Percentiles rank a stretch among this genome's conserved stretches.
phyloP scores from a whole-genome alignment of 2,329 filamentous ascomycete species.

The Fusarium sarcochroum region DNA sequence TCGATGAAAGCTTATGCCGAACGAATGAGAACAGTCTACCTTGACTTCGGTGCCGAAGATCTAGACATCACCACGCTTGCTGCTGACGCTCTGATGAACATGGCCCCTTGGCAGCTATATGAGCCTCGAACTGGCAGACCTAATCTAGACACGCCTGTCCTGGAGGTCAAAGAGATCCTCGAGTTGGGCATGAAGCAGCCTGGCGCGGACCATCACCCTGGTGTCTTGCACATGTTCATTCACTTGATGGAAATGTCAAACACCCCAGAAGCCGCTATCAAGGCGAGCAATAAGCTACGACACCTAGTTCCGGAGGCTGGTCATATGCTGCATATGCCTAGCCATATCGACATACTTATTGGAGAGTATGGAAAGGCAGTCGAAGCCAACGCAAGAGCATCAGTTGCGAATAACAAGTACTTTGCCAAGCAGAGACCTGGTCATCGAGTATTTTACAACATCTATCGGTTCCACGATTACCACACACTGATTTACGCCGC shows the following conservation, averaged over 20 bases:
- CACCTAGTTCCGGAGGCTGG: slow-evolving; percentile 75
- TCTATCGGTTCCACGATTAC: slow-evolving; percentile 81
- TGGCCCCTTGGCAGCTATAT: slow-evolving; percentile 63
- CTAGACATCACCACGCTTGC: slow-evolving; percentile 55
- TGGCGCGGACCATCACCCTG: slow-evolving; percentile 71
- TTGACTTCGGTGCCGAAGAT: slow-evolving; percentile 55
- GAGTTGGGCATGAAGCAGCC: slow-evolving; percentile 62
- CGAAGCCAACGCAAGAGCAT: slow-evolving; percentile 74
- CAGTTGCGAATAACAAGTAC: slow-evolving; percentile 76
- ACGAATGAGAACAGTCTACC: slow-evolving; percentile 56
- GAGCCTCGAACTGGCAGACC: slow-evolving; percentile 53
- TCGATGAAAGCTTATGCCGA: slow-evolving; percentile 47
- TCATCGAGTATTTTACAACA: slow-evolving; percentile 77
- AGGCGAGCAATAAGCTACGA: slow-evolving; percentile 71
- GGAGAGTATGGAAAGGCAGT: slow-evolving; percentile 79
- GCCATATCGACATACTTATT: slow-evolving; percentile 77
- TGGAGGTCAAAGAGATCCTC: slow-evolving; percentile 50
- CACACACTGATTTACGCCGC: slow-evolving; percentile 83
- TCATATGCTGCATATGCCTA: slow-evolving; percentile 81
- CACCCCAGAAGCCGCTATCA: slow-evolving; percentile 74
- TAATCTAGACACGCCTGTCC: slow-evolving; percentile 46
- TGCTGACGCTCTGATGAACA: slow-evolving; percentile 62
- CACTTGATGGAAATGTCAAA: slow-evolving; percentile 83
- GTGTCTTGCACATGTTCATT: slow-evolving; percentile 80
- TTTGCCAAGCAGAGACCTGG: slow-evolving; percentile 65